These are phyloP conservation scores for Fremontodendron californicum DNA, from an alignment of 345 rosid species.

Conservation along the genomic window DNA sequence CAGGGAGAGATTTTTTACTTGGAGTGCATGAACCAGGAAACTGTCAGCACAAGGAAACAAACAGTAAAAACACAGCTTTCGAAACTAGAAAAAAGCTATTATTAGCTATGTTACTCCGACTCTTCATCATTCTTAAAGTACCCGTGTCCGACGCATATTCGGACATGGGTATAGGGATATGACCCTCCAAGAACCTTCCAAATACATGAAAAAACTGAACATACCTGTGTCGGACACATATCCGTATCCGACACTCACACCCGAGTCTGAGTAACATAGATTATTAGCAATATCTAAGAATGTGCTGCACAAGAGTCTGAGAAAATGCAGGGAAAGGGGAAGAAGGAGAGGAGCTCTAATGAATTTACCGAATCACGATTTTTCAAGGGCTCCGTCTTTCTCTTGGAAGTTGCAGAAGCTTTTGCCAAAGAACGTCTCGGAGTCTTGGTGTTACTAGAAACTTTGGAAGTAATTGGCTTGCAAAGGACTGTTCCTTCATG, in stretches of 20 bases:
- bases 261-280: too few species aligned
- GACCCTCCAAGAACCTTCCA: too few species aligned
- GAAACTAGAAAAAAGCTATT: constrained; percentile 3
- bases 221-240: too few species aligned
- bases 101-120: too few species aligned
- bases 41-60: constrained; percentile 40
- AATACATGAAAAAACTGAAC: too few species aligned
- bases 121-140: too few species aligned
- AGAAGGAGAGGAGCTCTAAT: constrained; percentile 9
- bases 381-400: constrained; percentile 36
- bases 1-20: constrained; percentile 35
- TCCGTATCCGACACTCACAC: too few species aligned
- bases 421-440: constrained; percentile 44
- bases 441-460: constrained; percentile 42
- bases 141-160: too few species aligned
- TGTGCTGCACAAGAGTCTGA: neutral
- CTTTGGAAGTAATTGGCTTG: constrained; percentile 53
- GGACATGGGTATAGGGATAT: too few species aligned
- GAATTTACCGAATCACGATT: constrained; percentile 62
- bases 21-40: constrained; percentile 41
- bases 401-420: constrained; percentile 46
- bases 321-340: neutral
- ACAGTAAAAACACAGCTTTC: constrained; percentile 7
- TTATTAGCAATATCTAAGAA: neutral
- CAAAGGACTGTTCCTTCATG: constrained; percentile 68